Evolutionary conservation across 2,329 filamentous ascomycete genomes (phyloP), one percentile per base, ranked within the genome.

Genomic region (Cadophora sp.): DNA sequence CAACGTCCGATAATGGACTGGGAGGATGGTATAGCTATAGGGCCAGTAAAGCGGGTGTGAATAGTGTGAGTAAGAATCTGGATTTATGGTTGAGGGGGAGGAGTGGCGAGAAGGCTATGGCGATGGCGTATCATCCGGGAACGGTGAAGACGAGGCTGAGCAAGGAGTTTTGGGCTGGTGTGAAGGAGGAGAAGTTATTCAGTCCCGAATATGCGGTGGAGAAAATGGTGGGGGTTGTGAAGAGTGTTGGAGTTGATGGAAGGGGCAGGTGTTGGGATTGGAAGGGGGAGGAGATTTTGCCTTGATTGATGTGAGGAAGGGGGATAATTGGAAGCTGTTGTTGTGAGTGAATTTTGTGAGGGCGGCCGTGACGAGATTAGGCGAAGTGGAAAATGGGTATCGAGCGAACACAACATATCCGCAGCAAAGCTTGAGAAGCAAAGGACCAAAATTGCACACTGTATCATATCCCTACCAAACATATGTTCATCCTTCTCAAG

Each of bases 1-100:
- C 87, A 37, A 91, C 91, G 26, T 81, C 85, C 0, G 92, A 95
- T 74, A 95, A 97, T 75, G 77, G 80, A 1, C 82, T 89, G 0
- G 93, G 92, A 2, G 93, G 93, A 0, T 96, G 92, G 93, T 97
- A 93, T 78, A 89, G 85, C 66, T 96, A 96, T 79, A 89, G 93
- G 16, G 87, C 90, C 8, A 90, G 87, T 64, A 97, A 96, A 79
- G 87, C 92, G 0, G 92, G 85, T 1, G 88, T 95, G 3, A 93
- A 90, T 71, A 90, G 90, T 75, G 67, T 93, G 14, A 87, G 87
- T 8, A 92, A 89, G 79, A 91, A 86, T 7, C 89, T 93, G 69
- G 92, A 96, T 77, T 83, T 91, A 31, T 86, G 89, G 75, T 79
- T 96, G 37, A 79, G 79, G 43, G 81, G 84, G 4, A 83, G 84